Base-by-base conservation (phyloP, 331 rosid species). In the Pyracantha coccinea region DNA sequence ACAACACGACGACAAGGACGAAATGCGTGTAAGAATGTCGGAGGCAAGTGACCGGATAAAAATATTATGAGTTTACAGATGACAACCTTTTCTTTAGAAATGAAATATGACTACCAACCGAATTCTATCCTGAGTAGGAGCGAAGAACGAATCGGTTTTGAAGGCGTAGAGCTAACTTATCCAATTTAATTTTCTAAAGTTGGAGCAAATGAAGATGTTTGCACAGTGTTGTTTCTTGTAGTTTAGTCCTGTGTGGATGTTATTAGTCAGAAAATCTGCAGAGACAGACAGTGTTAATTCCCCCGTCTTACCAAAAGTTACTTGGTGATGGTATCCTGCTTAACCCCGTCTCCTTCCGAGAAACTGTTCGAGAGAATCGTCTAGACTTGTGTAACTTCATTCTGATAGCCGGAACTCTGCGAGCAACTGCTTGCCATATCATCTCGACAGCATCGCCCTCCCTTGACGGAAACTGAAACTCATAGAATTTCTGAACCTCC, bases 351-450 rank as follows among this genome's bases (percentile, higher is more conserved):
- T 84, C 75, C 35, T 59, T 55, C 10, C 35, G 68, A 47, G 41
- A 4, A 69, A 74, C 62, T 23, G 89, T 66, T 64, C 74, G 74
- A 4, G 83, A 69, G 71, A 77, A 89, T 66, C 97, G 83, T 65
- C 83, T 83, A 41, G 89, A 86, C 83, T 82, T 83, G 76, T 92
- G 84, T 21, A 69, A 31, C 79, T 88, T 86, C 83, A 82, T 28
- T 57, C 79, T 83, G 52, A 90, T 65, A 27, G 78, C 80, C 8
- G 96, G 93, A 67, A 84, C 91, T 66, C 82, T 88, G 13, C 97
- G 89, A 2, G 88, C 80, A 50, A 92, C 82, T 16, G 97, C 96
- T 24, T 86, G 89, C 97, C 97, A 92, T 65, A 92, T 88, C 97
- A 92, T 92, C 35, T 92, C 91, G 5, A 90, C 90, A 29, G 97